Conservation (phyloP, 495 filamentous ascomycete genomes). For the Penicillium coprophilum region DNA sequence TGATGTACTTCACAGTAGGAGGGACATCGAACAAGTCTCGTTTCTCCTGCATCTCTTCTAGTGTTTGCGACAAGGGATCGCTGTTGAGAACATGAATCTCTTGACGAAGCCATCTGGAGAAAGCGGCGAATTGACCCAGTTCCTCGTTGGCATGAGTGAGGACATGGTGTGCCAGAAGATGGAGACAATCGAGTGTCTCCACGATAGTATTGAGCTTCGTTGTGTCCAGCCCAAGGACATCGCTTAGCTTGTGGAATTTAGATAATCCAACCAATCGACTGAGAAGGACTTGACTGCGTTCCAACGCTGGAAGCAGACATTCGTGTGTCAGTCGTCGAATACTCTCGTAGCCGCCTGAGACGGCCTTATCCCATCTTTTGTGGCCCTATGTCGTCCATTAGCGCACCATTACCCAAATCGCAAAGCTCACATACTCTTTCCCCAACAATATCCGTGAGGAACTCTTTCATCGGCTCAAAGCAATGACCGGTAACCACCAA, state of each 20-base stretch:
- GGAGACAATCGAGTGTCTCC: constrained; percentile 71
- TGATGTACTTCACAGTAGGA: constrained; percentile 51
- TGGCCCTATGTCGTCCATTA: constrained; percentile 63
- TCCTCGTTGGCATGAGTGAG: constrained; percentile 73
- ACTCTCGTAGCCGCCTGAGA: constrained; percentile 70
- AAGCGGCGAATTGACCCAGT: constrained; percentile 71
- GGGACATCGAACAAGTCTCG: constrained; percentile 47
- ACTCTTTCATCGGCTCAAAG: constrained; percentile 73
- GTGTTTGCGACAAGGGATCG: constrained; percentile 46
- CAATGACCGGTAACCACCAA: constrained; percentile 83
- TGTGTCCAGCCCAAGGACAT: constrained; percentile 63
- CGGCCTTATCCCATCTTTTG: constrained; percentile 92
- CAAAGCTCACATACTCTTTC: constrained; percentile 62
- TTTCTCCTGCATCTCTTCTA: constrained; percentile 49
- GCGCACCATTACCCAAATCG: constrained; percentile 4
- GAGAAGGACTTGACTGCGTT: constrained; percentile 78
- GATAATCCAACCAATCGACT: constrained; percentile 84
- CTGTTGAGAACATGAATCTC: constrained; percentile 67
- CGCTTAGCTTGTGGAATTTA: constrained; percentile 69
- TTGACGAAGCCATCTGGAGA: constrained; percentile 81
- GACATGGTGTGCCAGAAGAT: constrained; percentile 71
- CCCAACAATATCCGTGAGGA: constrained; percentile 81
- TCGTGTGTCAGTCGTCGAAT: constrained; percentile 79
- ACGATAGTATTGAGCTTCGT: constrained; percentile 57
- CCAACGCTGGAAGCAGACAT: constrained; percentile 81